phyloP scores from a whole-genome alignment of 352 stramenopile species.

The Globisporangium emineosum region DNA sequence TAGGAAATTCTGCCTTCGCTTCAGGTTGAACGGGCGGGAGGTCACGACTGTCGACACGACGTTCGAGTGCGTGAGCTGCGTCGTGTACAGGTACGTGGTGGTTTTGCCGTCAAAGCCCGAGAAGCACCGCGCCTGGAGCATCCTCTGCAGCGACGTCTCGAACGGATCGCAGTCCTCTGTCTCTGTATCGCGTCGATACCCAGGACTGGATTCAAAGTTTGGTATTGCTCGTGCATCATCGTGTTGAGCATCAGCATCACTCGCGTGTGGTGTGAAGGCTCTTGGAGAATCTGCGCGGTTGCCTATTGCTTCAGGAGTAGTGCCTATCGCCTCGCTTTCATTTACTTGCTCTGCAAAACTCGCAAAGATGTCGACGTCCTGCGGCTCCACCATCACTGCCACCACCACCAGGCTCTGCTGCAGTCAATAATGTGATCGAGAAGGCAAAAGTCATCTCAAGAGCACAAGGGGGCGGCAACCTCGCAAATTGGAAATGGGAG shows the following conservation, averaged over 20 bases:
- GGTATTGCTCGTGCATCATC: background rate
- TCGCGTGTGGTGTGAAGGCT: background rate
- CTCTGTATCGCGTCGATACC: background rate
- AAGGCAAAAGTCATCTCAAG: no score
- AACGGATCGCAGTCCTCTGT: slow-evolving; percentile 10
- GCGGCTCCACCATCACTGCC: slow-evolving; percentile 8
- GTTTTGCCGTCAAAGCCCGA: slow-evolving; percentile 32
- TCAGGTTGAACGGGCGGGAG: slow-evolving; percentile 24
- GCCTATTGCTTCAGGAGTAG: background rate
- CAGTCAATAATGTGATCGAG: no score
- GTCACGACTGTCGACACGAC: slow-evolving; percentile 67
- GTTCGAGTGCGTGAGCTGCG: slow-evolving; percentile 60
- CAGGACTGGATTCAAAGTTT: background rate
- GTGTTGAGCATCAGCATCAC: background rate
- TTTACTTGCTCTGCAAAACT: background rate
- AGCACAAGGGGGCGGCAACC: background rate
- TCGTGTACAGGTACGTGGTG: slow-evolving; percentile 46
- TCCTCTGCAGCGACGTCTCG: slow-evolving; percentile 32
- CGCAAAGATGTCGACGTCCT: slow-evolving; percentile 12
- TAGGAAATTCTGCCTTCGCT: slow-evolving; percentile 11
- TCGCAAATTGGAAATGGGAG: background rate
- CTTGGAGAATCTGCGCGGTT: background rate
- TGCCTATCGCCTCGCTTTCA: background rate
- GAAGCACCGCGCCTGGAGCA: slow-evolving; percentile 32
- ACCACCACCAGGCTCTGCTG: slow-evolving; percentile 2